Base-by-base conservation (phyloP, 768 basidiomycete genomes). In the Chalciporus chontae region DNA sequence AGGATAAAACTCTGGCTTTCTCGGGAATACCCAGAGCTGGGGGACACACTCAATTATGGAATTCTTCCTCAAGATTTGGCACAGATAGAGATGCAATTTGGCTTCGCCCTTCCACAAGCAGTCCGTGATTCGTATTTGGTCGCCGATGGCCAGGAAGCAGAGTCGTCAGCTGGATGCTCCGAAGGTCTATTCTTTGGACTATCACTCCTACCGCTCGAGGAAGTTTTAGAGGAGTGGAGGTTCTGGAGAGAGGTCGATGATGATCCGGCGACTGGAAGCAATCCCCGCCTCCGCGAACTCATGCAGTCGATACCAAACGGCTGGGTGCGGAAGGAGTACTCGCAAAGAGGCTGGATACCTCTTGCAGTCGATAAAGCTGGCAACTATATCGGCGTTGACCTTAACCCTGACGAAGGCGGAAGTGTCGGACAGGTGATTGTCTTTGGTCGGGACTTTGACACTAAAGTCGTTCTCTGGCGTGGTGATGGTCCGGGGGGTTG, bases 381-480 rank as follows among this genome's bases (percentile, higher is more conserved):
- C 27, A 99, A 99, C 71, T 99, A 99, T 65, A 79, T 98, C 51
- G 96, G 96, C 48, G 78, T 99, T 41, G 96, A 99, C 68, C 77
- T 99, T 51, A 92, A 87, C 68, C 95, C 95, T 8, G 89, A 66
- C 8, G 83, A 85, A 62, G 70, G 71, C 41, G 94, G 93, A 39
- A 71, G 78, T 8, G 74, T 77, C 47, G 96, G 96, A 6, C 96
- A 99, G 65, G 95, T 97, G 41, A 96, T 99, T 50, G 85, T 97
- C 43, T 99, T 98, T 66, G 96, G 96, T n/a, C 81, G 96, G 44
- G 96, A 98, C 64, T 97, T 98, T 68, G 96, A 99, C 69, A 88
- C 92, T 10, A 99, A 99, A 65, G 90, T 96, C 32, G 94, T 98
- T 37, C 74, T 98, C 40, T 97, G 87, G 84, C 77, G 80, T 45